Evolutionary conservation across 805 yeast genomes (phyloP), one percentile per base, ranked within the genome.

Genomic region (Diddensiella caesifluorescens): DNA sequence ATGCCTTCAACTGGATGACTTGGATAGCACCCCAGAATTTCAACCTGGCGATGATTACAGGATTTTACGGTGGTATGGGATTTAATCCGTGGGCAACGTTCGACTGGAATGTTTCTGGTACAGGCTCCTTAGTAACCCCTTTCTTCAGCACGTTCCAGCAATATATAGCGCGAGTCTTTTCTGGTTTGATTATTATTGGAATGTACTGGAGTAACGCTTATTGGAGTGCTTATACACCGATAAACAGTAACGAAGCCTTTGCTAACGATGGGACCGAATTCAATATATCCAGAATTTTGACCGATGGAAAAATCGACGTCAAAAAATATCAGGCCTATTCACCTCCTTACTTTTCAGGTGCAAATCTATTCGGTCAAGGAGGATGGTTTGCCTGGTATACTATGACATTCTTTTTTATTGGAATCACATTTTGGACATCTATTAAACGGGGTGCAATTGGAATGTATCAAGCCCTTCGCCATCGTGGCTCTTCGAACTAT

Each of bases 331-430:
- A 63, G 41, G 45, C 62, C 27, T 68, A 73, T 48, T 77, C 80
- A 1, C 80, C 80, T 4, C 80, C 81, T 5, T 77, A 71, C 54
- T 76, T 73, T 54, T 55, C 73, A 25, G 80, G 81, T 3, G 80
- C 79, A 2, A 65, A 23, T 12, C 21, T 37, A n/a, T 22, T 37
- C 13, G 35, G 23, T 6, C 77, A 0, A 70, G 69, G 52, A 60
- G 75, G 47, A 74, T 74, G 4, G 49, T 65, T 9, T 73, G 74
- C 53, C 79, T 81, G 2, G 75, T 37, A 37, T 38, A 25, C 40
- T 22, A 26, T 37, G 40, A 26, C 32, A 10, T 37, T 37, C 35
- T 28, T 22, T 23, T 37, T 23, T 26, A 27, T 37, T 41, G 35
- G 22, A 22, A 15, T 41, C 13, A 4, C 15, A 4, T 21, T 29